Conservation (phyloP, 1,139 yeast species). For the Kodamaea anthophila region DNA sequence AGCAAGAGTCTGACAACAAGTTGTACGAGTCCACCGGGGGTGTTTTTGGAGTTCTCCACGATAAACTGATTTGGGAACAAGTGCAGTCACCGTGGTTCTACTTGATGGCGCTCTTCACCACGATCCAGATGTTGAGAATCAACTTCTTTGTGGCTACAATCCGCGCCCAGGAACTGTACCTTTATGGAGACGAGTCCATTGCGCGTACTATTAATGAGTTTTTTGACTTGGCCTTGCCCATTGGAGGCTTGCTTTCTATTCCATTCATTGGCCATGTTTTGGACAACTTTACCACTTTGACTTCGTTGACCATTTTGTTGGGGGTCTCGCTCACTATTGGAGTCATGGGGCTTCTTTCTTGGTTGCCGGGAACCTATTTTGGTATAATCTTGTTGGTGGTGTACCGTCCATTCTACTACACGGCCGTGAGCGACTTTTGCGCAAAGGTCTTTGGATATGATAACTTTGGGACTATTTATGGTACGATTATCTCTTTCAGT, state of each 20-base stretch:
- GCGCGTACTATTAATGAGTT: conserved; percentile 63
- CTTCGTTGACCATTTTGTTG: conserved; percentile 49
- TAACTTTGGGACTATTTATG: conserved; percentile 90
- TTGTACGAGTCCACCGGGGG: conserved; percentile 59
- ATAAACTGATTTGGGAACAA: conserved; percentile 54
- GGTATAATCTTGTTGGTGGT: conserved; percentile 72
- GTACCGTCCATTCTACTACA: conserved; percentile 86
- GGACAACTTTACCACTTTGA: conserved; percentile 65
- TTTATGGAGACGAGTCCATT: conserved; percentile 47
- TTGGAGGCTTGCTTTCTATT: conserved; percentile 79
- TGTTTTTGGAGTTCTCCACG: conserved; percentile 81
- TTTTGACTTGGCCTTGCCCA: conserved; percentile 78
- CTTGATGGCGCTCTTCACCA: conserved; percentile 70
- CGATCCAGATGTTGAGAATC: conserved; percentile 83
- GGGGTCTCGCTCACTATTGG: conserved; percentile 58
- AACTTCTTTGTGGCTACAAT: conserved; percentile 90
- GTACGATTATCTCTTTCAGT: conserved; percentile 72
- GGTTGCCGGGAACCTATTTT: conserved; percentile 45
- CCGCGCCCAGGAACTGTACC: conserved; percentile 66
- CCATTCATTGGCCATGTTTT: conserved; percentile 82
- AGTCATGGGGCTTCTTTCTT: conserved; percentile 54
- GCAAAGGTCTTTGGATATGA: conserved; percentile 92
- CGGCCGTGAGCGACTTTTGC: conserved; percentile 85
- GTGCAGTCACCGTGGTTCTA: conserved; percentile 71
- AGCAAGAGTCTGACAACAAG: conserved; percentile 56